Percentiles rank a stretch among this genome's conserved stretches.
Evolutionary conservation across 2,329 filamentous ascomycete genomes (phyloP).

Genomic region (Calonectria fujianensis): DNA sequence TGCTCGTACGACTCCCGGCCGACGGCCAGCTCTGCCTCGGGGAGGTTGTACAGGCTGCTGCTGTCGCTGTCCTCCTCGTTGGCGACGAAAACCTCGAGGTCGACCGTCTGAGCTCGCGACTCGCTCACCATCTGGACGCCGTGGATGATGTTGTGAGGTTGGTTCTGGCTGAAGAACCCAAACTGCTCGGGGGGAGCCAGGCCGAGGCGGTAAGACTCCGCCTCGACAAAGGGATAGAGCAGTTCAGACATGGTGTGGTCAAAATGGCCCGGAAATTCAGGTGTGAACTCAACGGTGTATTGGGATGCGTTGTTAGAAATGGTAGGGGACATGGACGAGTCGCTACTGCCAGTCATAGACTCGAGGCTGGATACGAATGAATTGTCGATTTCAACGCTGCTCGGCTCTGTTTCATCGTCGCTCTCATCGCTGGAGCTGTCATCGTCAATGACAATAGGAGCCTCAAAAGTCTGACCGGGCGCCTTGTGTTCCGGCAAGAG

Average conservation of each 20-base stretch:
- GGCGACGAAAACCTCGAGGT: constrained; percentile 57
- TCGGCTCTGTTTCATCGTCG: background rate
- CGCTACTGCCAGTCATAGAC: too few species aligned
- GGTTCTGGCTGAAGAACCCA: constrained; percentile 44
- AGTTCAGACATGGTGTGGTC: background rate
- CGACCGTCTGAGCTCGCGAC: constrained; percentile 37
- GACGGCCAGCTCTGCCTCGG: constrained; percentile 56
- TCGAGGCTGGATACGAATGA: background rate
- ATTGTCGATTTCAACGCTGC: background rate
- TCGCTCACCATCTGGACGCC: constrained; percentile 52
- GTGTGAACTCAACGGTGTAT: constrained; percentile 8
- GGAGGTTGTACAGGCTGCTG: constrained; percentile 52
- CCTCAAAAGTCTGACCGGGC: background rate
- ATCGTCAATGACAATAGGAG: constrained; percentile 10
- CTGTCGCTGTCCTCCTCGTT: constrained; percentile 49
- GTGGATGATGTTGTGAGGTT: constrained; percentile 53
- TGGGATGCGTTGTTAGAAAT: constrained; percentile 27
- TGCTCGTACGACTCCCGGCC: constrained; percentile 54
- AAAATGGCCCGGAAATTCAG: background rate
- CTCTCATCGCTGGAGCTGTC: constrained; percentile 2
- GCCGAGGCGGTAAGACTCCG: too few species aligned
- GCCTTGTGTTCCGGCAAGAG: constrained; percentile 56
- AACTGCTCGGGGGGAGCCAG: constrained; percentile 32
- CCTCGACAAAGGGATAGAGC: background rate
- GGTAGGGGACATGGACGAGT: background rate